A percentile compares a stretch with the other conserved stretches of the same genome.
These are phyloP conservation scores for Macrophomina phaseolina DNA, from an alignment of 2,329 filamentous ascomycete species.

Conservation along the genomic window DNA sequence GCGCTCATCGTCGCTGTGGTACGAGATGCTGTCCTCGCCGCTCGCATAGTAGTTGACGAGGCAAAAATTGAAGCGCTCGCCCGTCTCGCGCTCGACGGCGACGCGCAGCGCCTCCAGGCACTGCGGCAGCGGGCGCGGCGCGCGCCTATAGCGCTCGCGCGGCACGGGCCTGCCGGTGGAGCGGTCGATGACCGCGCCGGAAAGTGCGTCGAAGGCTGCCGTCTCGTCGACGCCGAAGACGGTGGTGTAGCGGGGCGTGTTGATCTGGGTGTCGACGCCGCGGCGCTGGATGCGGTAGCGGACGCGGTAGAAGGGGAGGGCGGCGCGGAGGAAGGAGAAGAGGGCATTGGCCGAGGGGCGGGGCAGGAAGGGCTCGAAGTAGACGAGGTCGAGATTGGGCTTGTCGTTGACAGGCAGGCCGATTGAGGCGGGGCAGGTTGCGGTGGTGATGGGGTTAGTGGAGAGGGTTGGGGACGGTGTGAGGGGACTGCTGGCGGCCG, in stretches of 20 bases:
- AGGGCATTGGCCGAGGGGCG: conserved; percentile 61
- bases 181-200: conserved; percentile 47
- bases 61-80: conserved; percentile 76
- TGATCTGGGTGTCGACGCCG: conserved; percentile 67
- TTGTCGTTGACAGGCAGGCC: conserved; percentile 67
- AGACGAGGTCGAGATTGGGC: conserved; percentile 73
- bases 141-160: conserved; percentile 61
- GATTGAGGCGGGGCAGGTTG: conserved; percentile 56
- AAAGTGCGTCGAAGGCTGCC: conserved; percentile 56
- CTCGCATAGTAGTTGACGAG: conserved; percentile 85
- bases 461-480: background rate
- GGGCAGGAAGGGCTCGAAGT: conserved; percentile 76
- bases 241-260: conserved; percentile 65
- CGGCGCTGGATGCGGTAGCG: conserved; percentile 74
- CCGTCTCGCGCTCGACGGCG: conserved; percentile 69
- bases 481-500: background rate
- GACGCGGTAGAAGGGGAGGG: conserved; percentile 77
- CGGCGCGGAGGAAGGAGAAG: conserved; percentile 73
- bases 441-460: conserved; percentile 26
- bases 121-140: conserved; percentile 72
- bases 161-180: conserved; percentile 48
- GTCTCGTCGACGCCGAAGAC: conserved; percentile 70
- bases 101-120: conserved; percentile 69
- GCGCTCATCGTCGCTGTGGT: conserved; percentile 79
- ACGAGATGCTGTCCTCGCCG: conserved; percentile 77